Percentiles rank a stretch among this genome's conserved stretches.
These are phyloP conservation scores for Nepenthes mirabilis DNA, from an alignment of 148 eudicot species.

Conservation along the genomic window DNA sequence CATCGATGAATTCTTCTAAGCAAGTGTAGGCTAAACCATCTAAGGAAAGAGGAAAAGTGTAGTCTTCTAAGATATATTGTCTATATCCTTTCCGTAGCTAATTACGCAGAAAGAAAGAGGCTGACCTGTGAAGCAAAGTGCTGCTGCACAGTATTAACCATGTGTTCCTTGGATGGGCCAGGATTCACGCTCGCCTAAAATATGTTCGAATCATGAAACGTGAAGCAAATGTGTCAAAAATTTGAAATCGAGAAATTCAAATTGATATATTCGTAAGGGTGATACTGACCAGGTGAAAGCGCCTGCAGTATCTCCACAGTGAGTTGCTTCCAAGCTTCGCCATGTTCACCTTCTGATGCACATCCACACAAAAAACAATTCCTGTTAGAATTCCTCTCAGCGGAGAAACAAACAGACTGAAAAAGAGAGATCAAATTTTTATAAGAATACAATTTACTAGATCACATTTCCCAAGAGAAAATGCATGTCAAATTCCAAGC, in stretches of 20 bases:
- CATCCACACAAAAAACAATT: too few relatives aligned
- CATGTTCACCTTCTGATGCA: conserved; percentile 52
- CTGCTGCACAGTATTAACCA: conserved; percentile 52
- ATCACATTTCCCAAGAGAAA: too few relatives aligned
- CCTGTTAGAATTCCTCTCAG: too few relatives aligned
- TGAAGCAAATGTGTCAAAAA: neutral
- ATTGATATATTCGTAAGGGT: neutral
- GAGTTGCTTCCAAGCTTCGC: conserved; percentile 75
- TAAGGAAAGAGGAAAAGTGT: too few relatives aligned
- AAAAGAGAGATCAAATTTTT: too few relatives aligned
- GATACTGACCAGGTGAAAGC: conserved; percentile 64
- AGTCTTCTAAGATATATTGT: too few relatives aligned
- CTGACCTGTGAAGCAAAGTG: conserved; percentile 80
- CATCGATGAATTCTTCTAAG: too few relatives aligned
- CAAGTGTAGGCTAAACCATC: too few relatives aligned
- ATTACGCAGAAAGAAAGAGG: neutral
- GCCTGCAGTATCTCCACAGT: conserved; percentile 76
- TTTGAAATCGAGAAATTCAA: neutral
- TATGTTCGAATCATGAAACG: neutral
- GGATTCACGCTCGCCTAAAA: conserved; percentile 49
- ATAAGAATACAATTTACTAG: too few relatives aligned
- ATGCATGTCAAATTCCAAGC: too few relatives aligned
- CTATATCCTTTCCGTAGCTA: too few relatives aligned
- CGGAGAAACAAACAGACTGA: too few relatives aligned
- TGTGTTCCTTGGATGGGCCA: conserved; percentile 56